A percentile compares a stretch with the other conserved stretches of the same genome.
Evolutionary conservation across 306 rosid genomes (phyloP).

Genomic region (Prosopis cineraria): DNA sequence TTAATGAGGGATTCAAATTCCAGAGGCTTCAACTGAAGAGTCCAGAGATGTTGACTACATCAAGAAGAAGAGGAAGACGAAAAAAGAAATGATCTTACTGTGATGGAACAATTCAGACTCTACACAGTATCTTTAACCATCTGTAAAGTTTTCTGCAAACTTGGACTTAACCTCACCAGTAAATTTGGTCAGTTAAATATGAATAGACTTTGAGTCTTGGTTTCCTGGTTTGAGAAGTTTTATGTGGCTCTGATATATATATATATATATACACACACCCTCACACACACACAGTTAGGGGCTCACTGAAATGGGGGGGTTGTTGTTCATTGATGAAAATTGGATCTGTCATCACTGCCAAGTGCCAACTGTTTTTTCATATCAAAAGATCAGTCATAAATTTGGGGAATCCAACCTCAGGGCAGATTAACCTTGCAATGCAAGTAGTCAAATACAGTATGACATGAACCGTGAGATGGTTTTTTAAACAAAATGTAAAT

Average conservation of each 20-base stretch:
- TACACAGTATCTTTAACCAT: background rate
- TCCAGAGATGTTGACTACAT: background rate
- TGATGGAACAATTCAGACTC: background rate
- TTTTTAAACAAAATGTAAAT: no score
- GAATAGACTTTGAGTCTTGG: background rate
- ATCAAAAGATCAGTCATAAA: background rate
- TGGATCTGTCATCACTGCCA: background rate
- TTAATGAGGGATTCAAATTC: background rate
- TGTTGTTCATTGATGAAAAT: background rate
- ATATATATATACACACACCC: background rate
- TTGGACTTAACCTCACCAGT: background rate
- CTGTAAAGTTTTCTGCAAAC: background rate
- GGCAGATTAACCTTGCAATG: background rate
- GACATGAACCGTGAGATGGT: background rate
- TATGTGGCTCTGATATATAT: background rate
- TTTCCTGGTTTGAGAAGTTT: no score
- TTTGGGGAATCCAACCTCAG: background rate
- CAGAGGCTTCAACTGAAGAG: background rate
- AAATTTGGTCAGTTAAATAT: background rate
- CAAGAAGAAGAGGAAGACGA: background rate
- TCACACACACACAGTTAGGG: background rate
- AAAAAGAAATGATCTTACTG: background rate
- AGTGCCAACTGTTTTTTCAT: background rate
- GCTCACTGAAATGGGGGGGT: background rate
- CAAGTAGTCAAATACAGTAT: no score